These are phyloP conservation scores for Simplicillium aogashimaense DNA, from an alignment of 2,329 filamentous ascomycete genomes.

Conservation along the genomic window DNA sequence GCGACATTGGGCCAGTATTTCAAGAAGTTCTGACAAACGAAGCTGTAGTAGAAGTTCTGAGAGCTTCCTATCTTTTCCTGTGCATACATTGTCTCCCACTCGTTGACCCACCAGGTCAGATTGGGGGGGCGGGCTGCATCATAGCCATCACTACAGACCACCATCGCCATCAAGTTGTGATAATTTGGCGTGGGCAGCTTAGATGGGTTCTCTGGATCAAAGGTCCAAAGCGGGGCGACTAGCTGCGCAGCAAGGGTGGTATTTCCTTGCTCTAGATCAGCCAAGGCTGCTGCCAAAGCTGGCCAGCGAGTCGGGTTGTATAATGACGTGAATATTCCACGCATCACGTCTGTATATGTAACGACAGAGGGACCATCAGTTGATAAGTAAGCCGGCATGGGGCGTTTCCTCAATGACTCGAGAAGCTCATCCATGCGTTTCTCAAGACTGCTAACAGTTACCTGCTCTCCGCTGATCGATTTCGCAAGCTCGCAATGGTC, in stretches of 20 bases:
- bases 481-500: slow-evolving; percentile 33
- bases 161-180: slow-evolving; percentile 28
- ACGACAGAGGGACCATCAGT: slow-evolving; percentile 30
- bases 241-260: slow-evolving; percentile 27
- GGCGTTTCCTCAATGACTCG: slow-evolving; percentile 24
- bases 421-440: slow-evolving; percentile 28
- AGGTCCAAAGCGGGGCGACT: slow-evolving; percentile 30
- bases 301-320: slow-evolving; percentile 32
- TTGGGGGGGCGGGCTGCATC: slow-evolving; percentile 28
- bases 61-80: slow-evolving; percentile 36
- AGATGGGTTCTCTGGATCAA: slow-evolving; percentile 25
- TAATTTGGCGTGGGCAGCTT: slow-evolving; percentile 18
- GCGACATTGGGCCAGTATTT: slow-evolving; percentile 35
- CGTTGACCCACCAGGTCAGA: slow-evolving; percentile 31
- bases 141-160: slow-evolving; percentile 36
- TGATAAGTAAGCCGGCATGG: slow-evolving; percentile 26
- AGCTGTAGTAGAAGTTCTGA: slow-evolving; percentile 31
- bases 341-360: slow-evolving; percentile 33
- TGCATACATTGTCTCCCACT: slow-evolving; percentile 37
- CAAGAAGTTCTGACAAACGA: slow-evolving; percentile 35
- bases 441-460: slow-evolving; percentile 25
- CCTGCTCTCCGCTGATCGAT: slow-evolving; percentile 13
- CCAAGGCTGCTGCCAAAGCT: slow-evolving; percentile 26
- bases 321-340: slow-evolving; percentile 27
- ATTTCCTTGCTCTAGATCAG: slow-evolving; percentile 33